Evolutionary conservation across 2,329 filamentous ascomycete genomes (phyloP).

Genomic region (Monosporascus sp.): DNA sequence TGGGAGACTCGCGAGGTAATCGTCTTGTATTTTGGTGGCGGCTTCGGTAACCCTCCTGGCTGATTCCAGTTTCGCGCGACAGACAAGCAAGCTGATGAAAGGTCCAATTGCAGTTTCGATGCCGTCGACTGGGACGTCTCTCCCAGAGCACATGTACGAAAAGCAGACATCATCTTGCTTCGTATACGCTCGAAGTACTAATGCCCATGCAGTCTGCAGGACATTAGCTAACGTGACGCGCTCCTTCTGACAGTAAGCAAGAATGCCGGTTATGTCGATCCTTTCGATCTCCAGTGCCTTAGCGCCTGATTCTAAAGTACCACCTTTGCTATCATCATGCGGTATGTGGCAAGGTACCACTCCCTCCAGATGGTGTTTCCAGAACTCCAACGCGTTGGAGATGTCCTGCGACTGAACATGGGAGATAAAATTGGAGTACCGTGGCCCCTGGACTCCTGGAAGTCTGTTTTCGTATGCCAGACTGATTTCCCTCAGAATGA

Average conservation of each 20-base stretch:
- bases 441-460: background rate
- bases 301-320: background rate
- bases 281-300: background rate
- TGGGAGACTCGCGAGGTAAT: background rate
- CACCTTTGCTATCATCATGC: background rate
- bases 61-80: background rate
- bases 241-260: background rate
- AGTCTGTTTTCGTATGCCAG: background rate
- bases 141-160: background rate
- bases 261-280: background rate
- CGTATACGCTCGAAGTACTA: background rate
- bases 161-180: background rate
- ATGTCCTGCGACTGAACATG: background rate
- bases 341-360: background rate
- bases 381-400: background rate
- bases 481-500: background rate
- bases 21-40: background rate
- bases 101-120: no score
- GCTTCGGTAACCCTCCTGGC: background rate
- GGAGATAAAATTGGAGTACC: background rate
- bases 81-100: no score
- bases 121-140: background rate
- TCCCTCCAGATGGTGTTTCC: background rate
- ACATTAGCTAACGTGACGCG: background rate
- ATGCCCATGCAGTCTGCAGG: background rate